These are phyloP conservation scores for Cyberlindnera euphorbiiphila DNA, from an alignment of 805 yeast species.

Conservation along the genomic window DNA sequence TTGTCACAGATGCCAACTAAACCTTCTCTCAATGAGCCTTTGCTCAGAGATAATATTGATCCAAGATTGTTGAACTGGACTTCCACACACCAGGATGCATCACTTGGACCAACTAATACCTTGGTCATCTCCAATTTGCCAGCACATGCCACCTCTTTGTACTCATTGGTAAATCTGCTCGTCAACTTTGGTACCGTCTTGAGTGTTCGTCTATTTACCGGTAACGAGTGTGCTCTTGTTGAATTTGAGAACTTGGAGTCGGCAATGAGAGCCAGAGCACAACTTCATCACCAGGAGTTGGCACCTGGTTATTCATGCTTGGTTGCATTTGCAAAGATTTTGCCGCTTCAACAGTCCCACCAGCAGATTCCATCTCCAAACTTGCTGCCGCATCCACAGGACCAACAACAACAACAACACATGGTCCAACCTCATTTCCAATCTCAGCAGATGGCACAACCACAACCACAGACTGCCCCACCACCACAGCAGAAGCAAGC, in stretches of 20 bases:
- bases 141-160: slow-evolving; percentile 41
- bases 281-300: slow-evolving; percentile 77
- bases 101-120: slow-evolving; percentile 72
- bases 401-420: slow-evolving; percentile 7
- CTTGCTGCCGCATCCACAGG: slow-evolving; percentile 7
- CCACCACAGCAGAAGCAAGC: slow-evolving; percentile 14
- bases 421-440: background rate
- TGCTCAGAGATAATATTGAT: slow-evolving; percentile 54
- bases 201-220: slow-evolving; percentile 56
- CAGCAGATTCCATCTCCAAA: slow-evolving; percentile 14
- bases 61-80: slow-evolving; percentile 56
- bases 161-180: slow-evolving; percentile 58
- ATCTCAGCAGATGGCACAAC: slow-evolving; percentile 19
- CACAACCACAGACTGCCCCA: slow-evolving; percentile 18
- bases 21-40: slow-evolving; percentile 22
- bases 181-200: slow-evolving; percentile 57
- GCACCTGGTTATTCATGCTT: slow-evolving; percentile 72
- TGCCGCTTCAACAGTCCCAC: slow-evolving; percentile 29
- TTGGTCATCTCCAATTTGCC: slow-evolving; percentile 82
- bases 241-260: slow-evolving; percentile 69
- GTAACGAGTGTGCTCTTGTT: slow-evolving; percentile 52
- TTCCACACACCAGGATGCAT: slow-evolving; percentile 67
- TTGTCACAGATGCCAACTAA: slow-evolving; percentile 3
- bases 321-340: slow-evolving; percentile 80
- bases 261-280: slow-evolving; percentile 76